Base-by-base conservation (phyloP, 192 early-diverging fungal genomes). In the Umbelopsis vinacea region DNA sequence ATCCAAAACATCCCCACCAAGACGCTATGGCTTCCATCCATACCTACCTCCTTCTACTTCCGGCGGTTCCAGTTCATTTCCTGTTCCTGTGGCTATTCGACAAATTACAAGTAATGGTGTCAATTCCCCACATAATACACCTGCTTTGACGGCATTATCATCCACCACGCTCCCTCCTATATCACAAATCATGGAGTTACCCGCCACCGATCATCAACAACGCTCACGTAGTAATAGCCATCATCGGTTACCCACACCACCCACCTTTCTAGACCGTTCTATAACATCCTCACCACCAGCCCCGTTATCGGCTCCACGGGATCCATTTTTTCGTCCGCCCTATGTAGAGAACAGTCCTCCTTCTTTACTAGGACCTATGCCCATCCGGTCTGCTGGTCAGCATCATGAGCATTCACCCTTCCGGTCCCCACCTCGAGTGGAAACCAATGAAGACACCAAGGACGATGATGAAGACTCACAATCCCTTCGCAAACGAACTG, bases 71-170 rank as follows among this genome's bases (percentile, higher is more conserved):
- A 63, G 57, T 26, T 63, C 57, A 5, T 63, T 63, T 6, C 57
- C 57, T 37, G 57, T 63, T 14, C 57, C 57, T 17, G 57, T 63
- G 57, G 57, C 57, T 63, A 63, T 63, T 63, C 57, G 57, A 37
- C 57, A 63, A 19, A 63, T 63, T 37, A 63, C 57, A 1, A 63
- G 57, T 29, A 63, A 63, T 63, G 57, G 57, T 35, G 26, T 63
- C 57, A 63, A 63, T 33, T 63, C 57, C 26, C 57, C 57, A 8
- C 57, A 63, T 63, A 63, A 63, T 17, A 63, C 57, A 29, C 57
- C 57, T 11, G 57, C 29, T 2, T 63, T 63, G 57, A 63, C 57
- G 2, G 57, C 57, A 37, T 63, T 63, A 37, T 63, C 57, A 3
- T 63, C 57, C 19, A 63, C 57, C 10, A 63, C 57, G 11, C 33